Evolutionary conservation across 371 early-diverging fungal genomes (phyloP), one percentile per base, ranked within the genome.

Genomic region (Apophysomyces trapeziformis): DNA sequence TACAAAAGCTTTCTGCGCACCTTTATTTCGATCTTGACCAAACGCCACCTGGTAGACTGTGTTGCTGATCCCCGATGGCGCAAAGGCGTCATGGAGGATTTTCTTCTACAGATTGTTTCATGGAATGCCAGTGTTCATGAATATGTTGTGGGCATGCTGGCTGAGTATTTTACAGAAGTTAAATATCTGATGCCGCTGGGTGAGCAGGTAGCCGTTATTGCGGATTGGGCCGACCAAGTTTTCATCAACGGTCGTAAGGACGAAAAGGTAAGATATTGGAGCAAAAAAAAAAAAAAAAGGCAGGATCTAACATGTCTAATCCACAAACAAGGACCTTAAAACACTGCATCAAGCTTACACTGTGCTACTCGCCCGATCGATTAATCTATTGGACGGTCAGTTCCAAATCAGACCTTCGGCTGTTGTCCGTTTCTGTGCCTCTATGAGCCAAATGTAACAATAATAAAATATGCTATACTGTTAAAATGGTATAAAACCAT

Each of bases 1-100:
- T 87, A 85, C 61, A 67, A 80, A 21, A 75, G 83, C n/a, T 85
- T 85, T 43, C 71, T 82, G 57, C 68, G 77, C 2, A 84, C 86
- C 0, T 76, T 85, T 54, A 68, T 85, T 39, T 74, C 67, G 26
- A 67, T 82, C 43, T 44, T 87, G 0, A 43, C 65, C 12, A 85
- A 85, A 18, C 68, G 69, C 4, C 77, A 82, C 44, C 66, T 85
- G 39, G 60, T 74, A 1, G 75, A 83, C 1, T 79, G 82, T 45
- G 60, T 85, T 14, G 67, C 64, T 9, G 76, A 77, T 38, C 61
- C 69, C 14, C 70, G 71, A 41, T 82, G 80, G 80, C 81, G 80
- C 38, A 61, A 74, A 4, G 69, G 64, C 1, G 69, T 87, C 7
- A 65, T 87, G 73, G 80, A 78, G 37, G 69, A 74, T 2, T 85